Conservation (phyloP, 2,329 filamentous ascomycete genomes). For the Verticillium alfalfae region DNA sequence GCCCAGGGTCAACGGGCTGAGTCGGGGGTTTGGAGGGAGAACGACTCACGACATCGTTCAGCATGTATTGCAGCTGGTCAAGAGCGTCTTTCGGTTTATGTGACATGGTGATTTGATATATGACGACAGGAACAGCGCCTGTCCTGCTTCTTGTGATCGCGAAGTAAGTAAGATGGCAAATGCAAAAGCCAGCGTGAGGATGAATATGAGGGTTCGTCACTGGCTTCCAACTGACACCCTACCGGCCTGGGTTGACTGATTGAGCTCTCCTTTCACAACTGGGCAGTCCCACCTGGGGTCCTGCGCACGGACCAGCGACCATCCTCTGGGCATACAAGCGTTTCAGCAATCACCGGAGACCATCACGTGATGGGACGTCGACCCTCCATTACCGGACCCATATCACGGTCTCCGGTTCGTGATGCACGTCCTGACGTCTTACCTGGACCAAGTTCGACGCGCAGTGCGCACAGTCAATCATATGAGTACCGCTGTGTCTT, state of each 20-base stretch:
- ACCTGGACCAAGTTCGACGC: too few species aligned
- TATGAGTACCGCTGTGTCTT: too few species aligned
- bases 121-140: background rate
- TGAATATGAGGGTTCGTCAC: background rate
- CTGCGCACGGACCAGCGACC: too few species aligned
- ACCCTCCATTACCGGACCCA: too few species aligned
- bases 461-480: too few species aligned
- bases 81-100: slow-evolving; percentile 31
- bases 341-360: too few species aligned
- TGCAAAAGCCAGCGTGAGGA: background rate
- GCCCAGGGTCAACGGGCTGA: slow-evolving; percentile 5
- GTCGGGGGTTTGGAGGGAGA: background rate
- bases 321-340: too few species aligned
- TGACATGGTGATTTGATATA: slow-evolving; percentile 18
- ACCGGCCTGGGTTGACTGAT: background rate
- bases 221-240: background rate
- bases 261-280: too few species aligned
- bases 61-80: slow-evolving; percentile 43
- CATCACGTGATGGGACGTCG: too few species aligned
- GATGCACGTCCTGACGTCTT: too few species aligned
- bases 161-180: background rate
- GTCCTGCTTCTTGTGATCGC: background rate
- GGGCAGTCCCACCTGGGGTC: too few species aligned
- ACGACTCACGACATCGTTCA: slow-evolving; percentile 48
- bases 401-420: too few species aligned